A percentile compares a stretch with the other conserved stretches of the same genome.
These are phyloP conservation scores for Colletotrichum sp. DNA, from an alignment of 2,329 filamentous ascomycete genomes.

Conservation along the genomic window DNA sequence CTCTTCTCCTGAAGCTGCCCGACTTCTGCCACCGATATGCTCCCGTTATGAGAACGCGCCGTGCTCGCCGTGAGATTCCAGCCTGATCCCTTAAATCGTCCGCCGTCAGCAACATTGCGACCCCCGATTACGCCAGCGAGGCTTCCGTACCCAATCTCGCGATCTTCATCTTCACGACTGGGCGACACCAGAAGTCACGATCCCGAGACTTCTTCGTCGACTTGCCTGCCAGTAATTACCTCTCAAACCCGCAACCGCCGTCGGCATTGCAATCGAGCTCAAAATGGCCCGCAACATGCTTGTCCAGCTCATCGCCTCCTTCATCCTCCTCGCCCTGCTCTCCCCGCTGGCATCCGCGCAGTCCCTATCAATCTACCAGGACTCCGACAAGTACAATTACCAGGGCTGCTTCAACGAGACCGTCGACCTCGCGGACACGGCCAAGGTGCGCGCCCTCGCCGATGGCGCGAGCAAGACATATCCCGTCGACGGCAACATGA, in stretches of 20 bases:
- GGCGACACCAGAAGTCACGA: not conserved
- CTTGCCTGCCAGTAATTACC: not conserved
- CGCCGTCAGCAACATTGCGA: not conserved
- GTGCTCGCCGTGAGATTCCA: not conserved
- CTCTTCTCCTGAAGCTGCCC: not conserved
- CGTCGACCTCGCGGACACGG: slow-evolving; percentile 44
- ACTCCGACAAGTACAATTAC: slow-evolving; percentile 49
- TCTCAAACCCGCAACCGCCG: no score
- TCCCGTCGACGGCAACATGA: slow-evolving; percentile 49
- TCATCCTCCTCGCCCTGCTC: slow-evolving; percentile 19
- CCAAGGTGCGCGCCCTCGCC: slow-evolving; percentile 48
- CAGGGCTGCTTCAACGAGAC: slow-evolving; percentile 66
- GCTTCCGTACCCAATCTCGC: not conserved
- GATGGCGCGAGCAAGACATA: slow-evolving; percentile 43
- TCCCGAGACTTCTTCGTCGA: not conserved
- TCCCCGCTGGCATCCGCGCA: slow-evolving; percentile 22
- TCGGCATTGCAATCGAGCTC: no score
- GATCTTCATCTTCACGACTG: not conserved
- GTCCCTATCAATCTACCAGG: slow-evolving; percentile 36
- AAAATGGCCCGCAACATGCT: slow-evolving; percentile 1
- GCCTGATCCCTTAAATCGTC: not conserved
- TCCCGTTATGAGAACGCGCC: not conserved
- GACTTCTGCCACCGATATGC: not conserved
- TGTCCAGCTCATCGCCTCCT: not conserved
- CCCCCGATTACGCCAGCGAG: not conserved